phyloP scores from a whole-genome alignment of 371 early-diverging fungal genomes.

The Mucor saturninus region DNA sequence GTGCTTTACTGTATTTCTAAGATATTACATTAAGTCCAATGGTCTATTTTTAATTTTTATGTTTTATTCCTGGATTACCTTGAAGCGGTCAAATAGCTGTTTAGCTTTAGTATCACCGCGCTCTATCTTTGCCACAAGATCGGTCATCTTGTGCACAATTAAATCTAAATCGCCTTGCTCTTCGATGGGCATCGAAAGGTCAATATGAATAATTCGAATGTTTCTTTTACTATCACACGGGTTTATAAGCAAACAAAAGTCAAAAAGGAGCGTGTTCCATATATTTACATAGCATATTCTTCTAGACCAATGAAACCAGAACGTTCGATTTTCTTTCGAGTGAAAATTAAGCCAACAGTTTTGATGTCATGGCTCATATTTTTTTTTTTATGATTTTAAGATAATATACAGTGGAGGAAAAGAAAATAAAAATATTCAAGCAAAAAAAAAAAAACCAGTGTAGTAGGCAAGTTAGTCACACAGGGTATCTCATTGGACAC shows the following conservation, averaged over 20 bases:
- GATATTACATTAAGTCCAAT: background rate
- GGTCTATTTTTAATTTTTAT: background rate
- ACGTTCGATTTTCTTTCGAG: slow-evolving; percentile 42
- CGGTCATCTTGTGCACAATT: slow-evolving; percentile 57
- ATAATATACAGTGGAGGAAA: background rate
- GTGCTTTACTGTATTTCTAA: slow-evolving; percentile 33
- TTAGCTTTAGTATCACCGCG: slow-evolving; percentile 38
- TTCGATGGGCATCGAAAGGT: slow-evolving; percentile 41
- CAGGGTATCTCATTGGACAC: background rate
- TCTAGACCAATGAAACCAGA: slow-evolving; percentile 47
- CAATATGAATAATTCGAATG: slow-evolving; percentile 43
- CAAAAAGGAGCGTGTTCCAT: background rate
- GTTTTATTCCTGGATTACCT: slow-evolving; percentile 20
- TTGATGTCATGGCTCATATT: slow-evolving; percentile 25
- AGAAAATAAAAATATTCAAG: slow-evolving; percentile 4
- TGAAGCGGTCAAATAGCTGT: slow-evolving; percentile 35
- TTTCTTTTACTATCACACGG: slow-evolving; percentile 31
- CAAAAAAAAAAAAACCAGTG: too few relatives aligned
- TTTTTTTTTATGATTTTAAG: background rate
- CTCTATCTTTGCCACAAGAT: slow-evolving; percentile 41
- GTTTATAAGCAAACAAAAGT: slow-evolving; percentile 6
- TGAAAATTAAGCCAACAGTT: slow-evolving; percentile 49
- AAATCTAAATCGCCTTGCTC: slow-evolving; percentile 44
- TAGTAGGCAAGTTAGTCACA: background rate
- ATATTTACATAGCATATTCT: slow-evolving; percentile 47